Evolutionary conservation across 352 stramenopile species (phyloP).

Genomic region (Globisporangium orthogonon): DNA sequence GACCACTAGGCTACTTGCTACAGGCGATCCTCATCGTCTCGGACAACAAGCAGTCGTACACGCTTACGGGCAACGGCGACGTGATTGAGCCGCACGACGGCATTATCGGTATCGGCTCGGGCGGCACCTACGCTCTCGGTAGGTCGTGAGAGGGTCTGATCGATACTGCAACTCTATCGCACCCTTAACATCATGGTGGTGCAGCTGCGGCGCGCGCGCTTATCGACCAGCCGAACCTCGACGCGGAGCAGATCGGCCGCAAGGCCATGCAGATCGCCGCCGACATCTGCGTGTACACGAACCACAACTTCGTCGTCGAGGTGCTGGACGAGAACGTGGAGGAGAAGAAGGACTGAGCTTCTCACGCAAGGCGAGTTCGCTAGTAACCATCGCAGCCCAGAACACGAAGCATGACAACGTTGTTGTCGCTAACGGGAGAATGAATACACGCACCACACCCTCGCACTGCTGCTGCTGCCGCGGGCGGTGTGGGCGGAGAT

Average conservation of each 20-base stretch:
- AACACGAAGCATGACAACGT: background rate
- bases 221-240: conserved; percentile 90
- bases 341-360: conserved; percentile 28
- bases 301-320: conserved; percentile 95
- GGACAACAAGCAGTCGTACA: conserved; percentile 94
- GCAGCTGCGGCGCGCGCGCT: conserved; percentile 93
- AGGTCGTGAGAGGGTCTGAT: conserved; percentile 12
- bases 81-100: conserved; percentile 96
- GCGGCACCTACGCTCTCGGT: conserved; percentile 92
- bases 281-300: conserved; percentile 99
- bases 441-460: no score
- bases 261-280: conserved; percentile 95
- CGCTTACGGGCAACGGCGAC: conserved; percentile 97
- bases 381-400: background rate
- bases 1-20: background rate
- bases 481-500: no score
- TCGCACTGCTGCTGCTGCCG: no score
- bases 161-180: background rate
- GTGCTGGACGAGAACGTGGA: conserved; percentile 66
- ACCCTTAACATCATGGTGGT: background rate
- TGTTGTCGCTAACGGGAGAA: background rate
- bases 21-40: conserved; percentile 91
- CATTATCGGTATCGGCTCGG: conserved; percentile 94
- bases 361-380: no score
- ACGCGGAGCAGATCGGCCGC: conserved; percentile 91